These are phyloP conservation scores for Carex littledalei DNA, from an alignment of 176 grass and related monocot genomes.

Conservation along the genomic window DNA sequence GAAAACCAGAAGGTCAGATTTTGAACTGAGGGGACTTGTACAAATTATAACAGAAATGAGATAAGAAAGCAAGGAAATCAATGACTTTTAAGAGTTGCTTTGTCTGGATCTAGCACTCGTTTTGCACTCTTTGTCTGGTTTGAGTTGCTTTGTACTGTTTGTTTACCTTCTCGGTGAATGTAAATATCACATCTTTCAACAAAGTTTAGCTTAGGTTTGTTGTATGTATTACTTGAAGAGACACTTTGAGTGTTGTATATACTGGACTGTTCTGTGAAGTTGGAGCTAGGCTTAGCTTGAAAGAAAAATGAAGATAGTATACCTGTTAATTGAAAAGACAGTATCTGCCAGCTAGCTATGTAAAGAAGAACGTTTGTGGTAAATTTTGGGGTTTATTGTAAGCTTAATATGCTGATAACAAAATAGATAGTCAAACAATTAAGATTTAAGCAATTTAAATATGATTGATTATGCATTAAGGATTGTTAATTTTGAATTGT, in stretches of 20 bases:
- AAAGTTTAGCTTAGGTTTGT: background rate
- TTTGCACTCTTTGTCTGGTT: background rate
- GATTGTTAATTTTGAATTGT: too few relatives aligned
- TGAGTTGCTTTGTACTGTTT: background rate
- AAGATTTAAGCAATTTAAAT: too few relatives aligned
- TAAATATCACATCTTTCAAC: background rate
- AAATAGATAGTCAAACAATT: too few relatives aligned
- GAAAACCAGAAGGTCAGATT: constrained; percentile 44
- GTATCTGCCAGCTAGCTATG: background rate
- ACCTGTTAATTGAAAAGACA: background rate
- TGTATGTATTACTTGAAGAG: constrained; percentile 1
- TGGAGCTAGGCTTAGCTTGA: background rate
- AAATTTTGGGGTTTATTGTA: background rate
- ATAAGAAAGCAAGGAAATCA: background rate
- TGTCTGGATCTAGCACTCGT: background rate
- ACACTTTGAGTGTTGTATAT: background rate
- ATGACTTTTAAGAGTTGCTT: background rate
- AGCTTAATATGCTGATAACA: background rate
- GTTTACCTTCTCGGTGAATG: background rate
- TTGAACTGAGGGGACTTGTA: constrained; percentile 23
- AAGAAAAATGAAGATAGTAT: background rate
- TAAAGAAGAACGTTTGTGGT: background rate
- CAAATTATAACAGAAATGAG: background rate
- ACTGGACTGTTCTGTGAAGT: background rate
- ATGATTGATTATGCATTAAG: too few relatives aligned